Conservation (phyloP, 768 basidiomycete genomes). For the Sporobolomyces pararoseus region DNA sequence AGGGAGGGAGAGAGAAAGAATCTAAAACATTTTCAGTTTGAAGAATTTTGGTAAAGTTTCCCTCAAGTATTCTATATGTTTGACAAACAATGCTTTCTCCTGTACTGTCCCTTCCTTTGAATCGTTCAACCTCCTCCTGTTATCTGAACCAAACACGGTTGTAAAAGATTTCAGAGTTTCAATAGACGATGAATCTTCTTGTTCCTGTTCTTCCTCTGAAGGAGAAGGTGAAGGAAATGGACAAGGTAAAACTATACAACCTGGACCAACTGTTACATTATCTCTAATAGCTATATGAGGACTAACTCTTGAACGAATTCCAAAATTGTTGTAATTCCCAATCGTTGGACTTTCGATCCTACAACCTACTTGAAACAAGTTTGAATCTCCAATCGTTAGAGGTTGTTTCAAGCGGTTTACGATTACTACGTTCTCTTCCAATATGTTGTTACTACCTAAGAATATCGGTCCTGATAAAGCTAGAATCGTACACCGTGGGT, state of each 20-base stretch:
- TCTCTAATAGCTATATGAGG: conserved; percentile 74
- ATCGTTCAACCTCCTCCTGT: conserved; percentile 56
- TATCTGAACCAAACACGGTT: conserved; percentile 69
- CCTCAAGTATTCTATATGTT: conserved; percentile 84
- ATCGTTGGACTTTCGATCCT: conserved; percentile 80
- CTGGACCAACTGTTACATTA: conserved; percentile 77
- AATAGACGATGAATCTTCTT: conserved; percentile 44
- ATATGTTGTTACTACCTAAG: conserved; percentile 79
- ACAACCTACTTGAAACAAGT: conserved; percentile 89
- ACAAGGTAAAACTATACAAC: conserved; percentile 70
- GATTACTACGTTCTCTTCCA: conserved; percentile 86
- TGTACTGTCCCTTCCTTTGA: conserved; percentile 64
- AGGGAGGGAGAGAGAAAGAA: neutral
- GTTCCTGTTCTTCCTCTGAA: neutral
- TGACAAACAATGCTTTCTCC: conserved; percentile 73
- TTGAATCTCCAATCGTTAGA: conserved; percentile 90
- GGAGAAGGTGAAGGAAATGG: conserved; percentile 52
- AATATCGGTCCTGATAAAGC: conserved; percentile 86
- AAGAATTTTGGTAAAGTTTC: conserved; percentile 53
- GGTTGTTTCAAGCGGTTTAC: conserved; percentile 69
- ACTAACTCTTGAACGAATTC: conserved; percentile 75
- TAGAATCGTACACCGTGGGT: conserved; percentile 90
- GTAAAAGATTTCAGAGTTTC: conserved; percentile 78
- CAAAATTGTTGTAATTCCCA: conserved; percentile 80
- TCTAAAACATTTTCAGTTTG: conserved; percentile 40